Evolutionary conservation across 306 rosid genomes (phyloP).

Genomic region (Medicago lupulina): DNA sequence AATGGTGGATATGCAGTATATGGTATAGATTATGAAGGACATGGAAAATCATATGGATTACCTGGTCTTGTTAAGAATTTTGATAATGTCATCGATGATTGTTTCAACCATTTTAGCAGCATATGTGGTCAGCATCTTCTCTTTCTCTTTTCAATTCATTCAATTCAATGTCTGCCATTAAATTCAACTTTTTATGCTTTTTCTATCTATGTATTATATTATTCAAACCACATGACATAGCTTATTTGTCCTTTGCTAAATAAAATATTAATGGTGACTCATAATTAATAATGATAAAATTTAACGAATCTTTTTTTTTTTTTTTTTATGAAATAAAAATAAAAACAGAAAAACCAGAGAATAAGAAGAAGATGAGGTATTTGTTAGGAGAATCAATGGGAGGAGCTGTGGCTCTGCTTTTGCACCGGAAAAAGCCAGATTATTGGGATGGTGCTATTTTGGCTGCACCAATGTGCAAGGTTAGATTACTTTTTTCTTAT

Average conservation of each 20-base stretch:
- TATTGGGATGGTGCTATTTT: conserved; percentile 95
- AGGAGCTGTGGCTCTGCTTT: conserved; percentile 79
- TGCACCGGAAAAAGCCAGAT: conserved; percentile 65
- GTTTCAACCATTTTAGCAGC: conserved; percentile 53
- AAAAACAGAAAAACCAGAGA: conserved; percentile 60
- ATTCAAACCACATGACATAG: background rate
- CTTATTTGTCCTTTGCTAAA: background rate
- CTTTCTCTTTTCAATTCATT: background rate
- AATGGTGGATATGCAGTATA: conserved; percentile 72
- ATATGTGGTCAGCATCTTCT: conserved; percentile 61
- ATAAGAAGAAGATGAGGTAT: conserved; percentile 66
- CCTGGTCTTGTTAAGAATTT: conserved; percentile 61
- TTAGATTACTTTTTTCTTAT: background rate
- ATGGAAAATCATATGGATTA: conserved; percentile 88
- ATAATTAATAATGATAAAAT: too few species aligned
- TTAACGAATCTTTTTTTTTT: background rate
- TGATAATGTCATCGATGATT: conserved; percentile 62
- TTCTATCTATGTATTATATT: too few species aligned
- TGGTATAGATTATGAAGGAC: conserved; percentile 94
- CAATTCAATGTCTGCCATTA: background rate
- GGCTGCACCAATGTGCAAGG: conserved; percentile 99
- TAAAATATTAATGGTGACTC: too few species aligned
- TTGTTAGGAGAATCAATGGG: conserved; percentile 97
- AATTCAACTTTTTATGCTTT: too few species aligned
- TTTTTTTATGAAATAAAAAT: background rate